Base-by-base conservation (phyloP, 176 grass and related monocot genomes). In the Thinopyrum elongatum region DNA sequence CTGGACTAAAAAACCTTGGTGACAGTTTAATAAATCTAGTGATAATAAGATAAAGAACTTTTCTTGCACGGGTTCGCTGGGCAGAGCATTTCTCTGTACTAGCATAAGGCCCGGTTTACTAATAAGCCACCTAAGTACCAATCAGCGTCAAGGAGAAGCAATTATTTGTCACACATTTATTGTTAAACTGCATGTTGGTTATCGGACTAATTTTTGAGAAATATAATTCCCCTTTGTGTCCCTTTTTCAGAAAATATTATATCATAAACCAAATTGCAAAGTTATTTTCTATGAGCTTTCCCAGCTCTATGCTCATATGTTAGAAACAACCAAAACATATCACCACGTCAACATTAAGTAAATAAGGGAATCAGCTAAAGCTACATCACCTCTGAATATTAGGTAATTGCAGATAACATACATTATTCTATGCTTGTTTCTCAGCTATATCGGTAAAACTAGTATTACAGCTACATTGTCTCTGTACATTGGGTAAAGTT, bases 1-100 rank as follows among this genome's bases (percentile, higher is more conserved):
- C 70, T 75, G 55, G 46, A 36, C 53, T 22, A 87, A 21, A 34
- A 83, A 87, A 44, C 21, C 35, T 35, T 36, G 19, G 30, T 39
- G 26, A 63, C 16, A 53, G 58, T 46, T 29, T 55, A 68, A 59
- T 21, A 53, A 34, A 76, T 78, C 19, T 79, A 65, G 49, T 7
- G 28, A 68, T 83, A 8, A 63, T 30, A 15, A 73, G 34, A 44
- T 41, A 12, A 80, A 64, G 26, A 78, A 53, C 53, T 21, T 53
- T 57, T 23, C 14, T 17, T 62, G 51, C 47, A 41, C 0, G 11
- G 16, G 27, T 68, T 86, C 15, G 28, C 17, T 89, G 22, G 35
- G 38, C 11, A 79, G 22, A 84, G 38, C 16, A 51, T 80, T 89
- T 85, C 60, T 34, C 55, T 81, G 46, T 34, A 85, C 38, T 11